These are phyloP conservation scores for Termitomyces sp. DNA, from an alignment of 1,284 basidiomycete genomes.

Conservation along the genomic window DNA sequence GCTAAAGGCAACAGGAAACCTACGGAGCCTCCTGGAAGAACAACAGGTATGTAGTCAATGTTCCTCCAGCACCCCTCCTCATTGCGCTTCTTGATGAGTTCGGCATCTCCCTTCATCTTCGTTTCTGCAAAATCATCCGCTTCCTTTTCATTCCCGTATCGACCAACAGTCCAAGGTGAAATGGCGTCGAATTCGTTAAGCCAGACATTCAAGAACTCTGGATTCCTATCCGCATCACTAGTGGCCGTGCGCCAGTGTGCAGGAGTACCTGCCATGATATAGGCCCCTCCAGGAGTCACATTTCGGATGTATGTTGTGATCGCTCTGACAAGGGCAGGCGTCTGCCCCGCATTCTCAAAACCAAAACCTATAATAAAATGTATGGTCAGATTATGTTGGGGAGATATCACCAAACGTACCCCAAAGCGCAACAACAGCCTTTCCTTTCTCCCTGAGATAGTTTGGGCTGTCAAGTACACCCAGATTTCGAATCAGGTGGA, in stretches of 20 bases:
- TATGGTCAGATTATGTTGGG: neutral
- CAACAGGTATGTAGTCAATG: conserved; percentile 70
- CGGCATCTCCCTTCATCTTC: conserved; percentile 57
- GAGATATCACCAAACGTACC: conserved; percentile 33
- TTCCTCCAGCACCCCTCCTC: conserved; percentile 39
- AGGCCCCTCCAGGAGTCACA: conserved; percentile 64
- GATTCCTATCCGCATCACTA: conserved; percentile 61
- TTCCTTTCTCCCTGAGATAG: conserved; percentile 62
- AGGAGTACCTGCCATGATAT: conserved; percentile 64
- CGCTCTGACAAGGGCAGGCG: conserved; percentile 50
- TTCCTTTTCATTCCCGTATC: conserved; percentile 50
- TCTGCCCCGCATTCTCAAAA: conserved; percentile 56
- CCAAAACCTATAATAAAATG: conserved; percentile 47
- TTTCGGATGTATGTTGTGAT: conserved; percentile 51
- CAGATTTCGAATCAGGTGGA: conserved; percentile 56
- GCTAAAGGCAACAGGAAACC: conserved; percentile 23
- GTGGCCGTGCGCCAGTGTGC: conserved; percentile 65
- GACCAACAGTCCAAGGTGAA: conserved; percentile 72
- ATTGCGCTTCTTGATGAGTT: conserved; percentile 47
- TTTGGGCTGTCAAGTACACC: conserved; percentile 62
- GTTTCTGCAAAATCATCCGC: conserved; percentile 56
- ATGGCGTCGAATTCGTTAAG: conserved; percentile 70
- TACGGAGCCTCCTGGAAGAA: conserved; percentile 72
- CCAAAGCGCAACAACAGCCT: conserved; percentile 66
- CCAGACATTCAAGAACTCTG: conserved; percentile 60